Base-by-base conservation (phyloP, 2,329 filamentous ascomycete species). In the Cladosporium cucumerinum region DNA sequence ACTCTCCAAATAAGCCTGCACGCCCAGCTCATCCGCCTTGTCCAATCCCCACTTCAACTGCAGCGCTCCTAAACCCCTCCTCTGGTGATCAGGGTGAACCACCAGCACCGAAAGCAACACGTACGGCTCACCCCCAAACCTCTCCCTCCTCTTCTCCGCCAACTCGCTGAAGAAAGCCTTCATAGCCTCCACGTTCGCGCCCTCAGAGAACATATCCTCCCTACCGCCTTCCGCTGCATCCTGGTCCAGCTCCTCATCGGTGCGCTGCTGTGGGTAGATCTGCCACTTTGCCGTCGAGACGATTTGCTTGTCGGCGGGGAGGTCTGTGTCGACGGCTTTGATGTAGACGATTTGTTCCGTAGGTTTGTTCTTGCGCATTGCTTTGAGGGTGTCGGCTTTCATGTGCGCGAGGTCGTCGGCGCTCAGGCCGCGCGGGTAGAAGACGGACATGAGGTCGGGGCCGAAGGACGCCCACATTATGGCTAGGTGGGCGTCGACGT, bases 1-100 rank as follows among this genome's bases (percentile, higher is more conserved):
- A 7, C 76, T 73, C 67, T 81, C 79, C 36, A 82, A 59, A 70
- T 80, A 82, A 2, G 70, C 71, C 16, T 72, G 69, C 57, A 81
- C 43, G 0, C 76, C 75, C 57, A 77, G 68, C 54, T 72, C 66
- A 68, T 82, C 79, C 34, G 79, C 80, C 61, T 76, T 73, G 32
- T 74, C 66, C 14, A 78, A 36, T 0, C 79, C 80, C 75, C 76
- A 78, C 21, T 78, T 67, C 66, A 82, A 39, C 28, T 78, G 66
- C 66, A 78, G 66, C 2, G 60, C 72, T 0, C 74, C 80, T 4
- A 79, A 77, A 0, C 80, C 80, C 36, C 74, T 74, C 2, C 78
- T 67, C 21, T 78, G 78, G 32, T 81, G 74, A 1, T 74, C 73
- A 0, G 79, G 78, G 65, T 77, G 73, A 28, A 78, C 80, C 1